These are phyloP conservation scores for Tuber melanosporum DNA, from an alignment of 495 filamentous ascomycete species.

Conservation along the genomic window DNA sequence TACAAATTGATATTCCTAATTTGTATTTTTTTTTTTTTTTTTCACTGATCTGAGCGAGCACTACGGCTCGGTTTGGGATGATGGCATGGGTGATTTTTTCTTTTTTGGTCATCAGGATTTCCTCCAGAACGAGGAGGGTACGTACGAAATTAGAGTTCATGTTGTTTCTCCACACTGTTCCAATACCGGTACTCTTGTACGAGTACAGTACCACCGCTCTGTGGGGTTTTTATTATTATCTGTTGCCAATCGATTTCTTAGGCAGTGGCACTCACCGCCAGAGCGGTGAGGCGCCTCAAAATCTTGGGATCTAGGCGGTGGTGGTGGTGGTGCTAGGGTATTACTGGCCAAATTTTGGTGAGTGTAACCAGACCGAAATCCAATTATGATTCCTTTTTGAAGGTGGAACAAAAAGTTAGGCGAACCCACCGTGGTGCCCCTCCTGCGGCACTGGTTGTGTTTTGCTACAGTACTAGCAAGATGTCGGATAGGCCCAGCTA, in stretches of 20 bases:
- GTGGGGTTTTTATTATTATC: slow-evolving; percentile 13
- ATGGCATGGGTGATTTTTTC: neutral
- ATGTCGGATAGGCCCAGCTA: no score
- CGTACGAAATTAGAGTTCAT: neutral
- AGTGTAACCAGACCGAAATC: slow-evolving; percentile 15
- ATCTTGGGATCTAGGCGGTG: neutral
- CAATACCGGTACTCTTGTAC: neutral
- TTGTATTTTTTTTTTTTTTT: neutral
- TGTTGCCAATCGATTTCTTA: slow-evolving; percentile 8
- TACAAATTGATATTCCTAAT: no score
- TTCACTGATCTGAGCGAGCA: no score
- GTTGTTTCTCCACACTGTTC: neutral
- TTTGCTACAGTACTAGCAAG: no score
- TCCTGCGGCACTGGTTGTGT: no score
- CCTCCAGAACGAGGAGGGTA: neutral
- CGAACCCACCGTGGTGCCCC: neutral
- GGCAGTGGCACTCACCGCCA: slow-evolving; percentile 26
- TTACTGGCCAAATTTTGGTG: neutral
- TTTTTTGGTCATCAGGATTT: neutral
- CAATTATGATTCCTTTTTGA: neutral
- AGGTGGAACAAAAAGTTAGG: neutral
- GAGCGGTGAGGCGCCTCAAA: slow-evolving; percentile 24
- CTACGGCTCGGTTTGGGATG: neutral
- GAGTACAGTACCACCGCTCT: neutral
- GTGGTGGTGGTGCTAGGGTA: neutral